Base-by-base conservation (phyloP, 2,329 filamentous ascomycete species). In the Pseudohalonectria lignicola region DNA sequence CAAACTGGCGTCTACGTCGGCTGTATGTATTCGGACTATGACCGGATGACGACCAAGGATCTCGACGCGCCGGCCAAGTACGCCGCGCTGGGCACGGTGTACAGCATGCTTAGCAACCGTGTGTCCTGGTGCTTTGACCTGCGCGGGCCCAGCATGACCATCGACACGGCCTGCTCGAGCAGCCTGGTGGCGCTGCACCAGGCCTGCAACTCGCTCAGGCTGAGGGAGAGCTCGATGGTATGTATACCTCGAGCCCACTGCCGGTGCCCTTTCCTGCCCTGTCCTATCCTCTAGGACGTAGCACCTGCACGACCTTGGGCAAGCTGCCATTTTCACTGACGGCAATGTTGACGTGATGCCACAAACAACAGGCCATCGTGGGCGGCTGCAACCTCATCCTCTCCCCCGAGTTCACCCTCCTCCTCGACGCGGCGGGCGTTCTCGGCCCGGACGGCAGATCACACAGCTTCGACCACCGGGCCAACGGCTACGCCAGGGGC, bases 401-500 rank as follows among this genome's bases (percentile, higher is more conserved):
- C 17, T 43, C 43, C 8, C 43, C 42, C 5, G 43, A 45, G 33
- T 42, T 45, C 31, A 34, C 42, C 3, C 36, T 42, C 23, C 41
- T 42, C 12, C 42, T 45, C 9, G 42, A 44, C 30, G 40, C 39
- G 11, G 39, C 35, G 18, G 49, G 42, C 15, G 40, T 45, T 13
- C 42, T 45, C 3, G 40, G 39, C 2, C 47, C 47, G 9, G 34
- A 39, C 28, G 47, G 51, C 26, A 50, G 29, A 25, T 41, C 26
- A 4, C 37, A 52, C 31, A 51, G 52, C 18, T 67, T 56, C 46
- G 68, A 67, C 42, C 43, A 47, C 4, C 48, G 48, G 23, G 69
- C 61, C 3, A 57, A 64, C 40, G 71, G 71, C 1, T 75, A 71
- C 46, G 64, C 57, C 0, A 56, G 68, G 59, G 68, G 67, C 6